Conservation (phyloP, 2,329 filamentous ascomycete genomes). For the Ilyonectria robusta region DNA sequence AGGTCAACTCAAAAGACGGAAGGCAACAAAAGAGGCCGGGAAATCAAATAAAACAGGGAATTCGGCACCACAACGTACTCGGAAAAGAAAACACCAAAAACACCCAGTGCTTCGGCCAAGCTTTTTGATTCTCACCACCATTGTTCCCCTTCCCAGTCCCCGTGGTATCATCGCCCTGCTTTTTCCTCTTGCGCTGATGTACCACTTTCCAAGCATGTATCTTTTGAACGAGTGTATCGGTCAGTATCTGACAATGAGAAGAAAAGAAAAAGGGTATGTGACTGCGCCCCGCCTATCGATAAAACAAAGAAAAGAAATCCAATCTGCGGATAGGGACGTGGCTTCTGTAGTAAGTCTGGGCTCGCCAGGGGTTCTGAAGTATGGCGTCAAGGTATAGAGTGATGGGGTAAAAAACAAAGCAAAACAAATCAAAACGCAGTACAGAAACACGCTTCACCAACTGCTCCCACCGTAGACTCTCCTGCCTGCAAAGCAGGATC, state of each 20-base stretch:
- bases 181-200: slow-evolving; percentile 18
- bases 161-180: slow-evolving; percentile 25
- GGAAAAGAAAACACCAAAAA: slow-evolving; percentile 15
- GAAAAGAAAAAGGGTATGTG: slow-evolving; percentile 20
- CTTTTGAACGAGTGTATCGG: slow-evolving; percentile 33
- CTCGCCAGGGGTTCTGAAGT: slow-evolving; percentile 25
- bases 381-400: slow-evolving; percentile 25
- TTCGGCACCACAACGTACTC: slow-evolving; percentile 11
- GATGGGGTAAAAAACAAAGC: slow-evolving; percentile 21
- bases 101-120: slow-evolving; percentile 21
- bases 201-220: slow-evolving; percentile 24
- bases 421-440: slow-evolving; percentile 24
- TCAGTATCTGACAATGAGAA: slow-evolving; percentile 30
- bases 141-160: slow-evolving; percentile 13
- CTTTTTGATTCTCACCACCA: slow-evolving; percentile 21
- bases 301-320: slow-evolving; percentile 29
- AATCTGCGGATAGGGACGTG: slow-evolving; percentile 27
- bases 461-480: slow-evolving; percentile 30
- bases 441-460: slow-evolving; percentile 36
- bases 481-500: slow-evolving; percentile 31
- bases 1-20: slow-evolving; percentile 3
- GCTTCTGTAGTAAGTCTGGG: slow-evolving; percentile 32
- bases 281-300: slow-evolving; percentile 23
- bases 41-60: slow-evolving; percentile 15
- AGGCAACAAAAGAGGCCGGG: slow-evolving; percentile 11